phyloP scores from a whole-genome alignment of 2,329 filamentous ascomycete species.

The Xylaria sp. region DNA sequence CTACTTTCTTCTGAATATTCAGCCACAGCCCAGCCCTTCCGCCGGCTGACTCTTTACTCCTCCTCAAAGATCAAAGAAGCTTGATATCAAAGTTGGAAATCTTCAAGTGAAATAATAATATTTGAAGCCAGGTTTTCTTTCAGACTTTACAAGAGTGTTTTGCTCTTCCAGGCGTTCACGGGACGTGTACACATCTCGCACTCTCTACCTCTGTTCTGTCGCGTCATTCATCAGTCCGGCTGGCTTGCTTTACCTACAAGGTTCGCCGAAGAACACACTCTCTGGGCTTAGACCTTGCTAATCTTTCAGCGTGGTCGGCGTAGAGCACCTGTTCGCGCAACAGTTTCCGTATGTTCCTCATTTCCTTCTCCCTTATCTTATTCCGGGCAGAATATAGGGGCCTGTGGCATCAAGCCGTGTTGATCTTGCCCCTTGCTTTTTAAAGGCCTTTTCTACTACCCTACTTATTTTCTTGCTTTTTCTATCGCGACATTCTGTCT shows the following conservation, averaged over 20 bases:
- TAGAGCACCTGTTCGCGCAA: not conserved
- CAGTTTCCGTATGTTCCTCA: constrained; percentile 11
- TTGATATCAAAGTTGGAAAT: constrained; percentile 5
- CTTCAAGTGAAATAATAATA: constrained; percentile 19
- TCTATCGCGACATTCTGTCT: not conserved
- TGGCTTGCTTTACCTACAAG: constrained; percentile 3
- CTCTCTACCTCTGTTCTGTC: constrained; percentile 3
- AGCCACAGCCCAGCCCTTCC: not conserved
- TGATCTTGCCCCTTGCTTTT: not conserved
- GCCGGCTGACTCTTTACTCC: not conserved
- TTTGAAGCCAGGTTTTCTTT: constrained; percentile 1
- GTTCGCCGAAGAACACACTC: constrained; percentile 1
- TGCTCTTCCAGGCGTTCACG: not conserved
- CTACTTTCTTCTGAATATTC: not conserved
- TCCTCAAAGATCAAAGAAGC: not conserved
- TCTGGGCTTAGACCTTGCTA: not conserved
- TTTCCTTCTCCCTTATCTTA: not conserved
- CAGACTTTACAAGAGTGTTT: constrained; percentile 1
- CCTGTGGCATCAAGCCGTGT: not conserved
- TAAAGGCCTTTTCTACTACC: not conserved
- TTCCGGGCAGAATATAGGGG: not conserved
- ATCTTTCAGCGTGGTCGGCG: not conserved
- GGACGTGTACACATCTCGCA: no score
- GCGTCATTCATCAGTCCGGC: constrained; percentile 12
- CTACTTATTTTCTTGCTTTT: not conserved